Evolutionary conservation across 2,329 filamentous ascomycete genomes (phyloP).

Genomic region (Fusarium continuum): DNA sequence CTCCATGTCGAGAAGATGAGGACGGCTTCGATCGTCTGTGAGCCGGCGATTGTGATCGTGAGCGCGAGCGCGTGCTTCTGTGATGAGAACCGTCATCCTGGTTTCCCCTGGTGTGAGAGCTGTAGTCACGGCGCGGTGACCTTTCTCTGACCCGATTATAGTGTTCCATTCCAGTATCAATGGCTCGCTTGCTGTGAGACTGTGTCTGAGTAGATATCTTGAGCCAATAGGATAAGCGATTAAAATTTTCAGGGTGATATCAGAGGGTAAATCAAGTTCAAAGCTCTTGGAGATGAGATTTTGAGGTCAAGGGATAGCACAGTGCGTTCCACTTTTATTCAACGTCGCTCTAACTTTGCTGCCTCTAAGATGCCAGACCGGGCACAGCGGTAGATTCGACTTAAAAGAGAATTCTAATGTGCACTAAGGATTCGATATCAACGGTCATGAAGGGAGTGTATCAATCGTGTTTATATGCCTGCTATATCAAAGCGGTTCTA

Average conservation of each 20-base stretch:
- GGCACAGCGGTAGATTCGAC: too few species aligned
- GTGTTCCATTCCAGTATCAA: slow-evolving; percentile 26
- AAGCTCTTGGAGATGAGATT: slow-evolving; percentile 25
- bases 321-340: slow-evolving; percentile 40
- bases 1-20: slow-evolving; percentile 25
- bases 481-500: not conserved
- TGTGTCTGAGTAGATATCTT: not conserved
- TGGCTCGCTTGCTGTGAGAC: not conserved
- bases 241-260: not conserved
- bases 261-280: slow-evolving; percentile 9
- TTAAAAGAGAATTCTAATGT: too few species aligned
- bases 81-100: slow-evolving; percentile 23
- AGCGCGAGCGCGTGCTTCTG: slow-evolving; percentile 35
- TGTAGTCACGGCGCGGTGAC: slow-evolving; percentile 36
- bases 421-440: not conserved
- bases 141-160: slow-evolving; percentile 25
- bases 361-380: too few species aligned
- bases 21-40: slow-evolving; percentile 27
- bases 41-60: slow-evolving; percentile 39
- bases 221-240: not conserved
- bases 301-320: slow-evolving; percentile 34
- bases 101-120: slow-evolving; percentile 29
- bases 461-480: slow-evolving; percentile 2
- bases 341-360: not conserved
- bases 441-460: not conserved